These are phyloP conservation scores for Alternaria rosae DNA, from an alignment of 2,329 filamentous ascomycete genomes.

Conservation along the genomic window DNA sequence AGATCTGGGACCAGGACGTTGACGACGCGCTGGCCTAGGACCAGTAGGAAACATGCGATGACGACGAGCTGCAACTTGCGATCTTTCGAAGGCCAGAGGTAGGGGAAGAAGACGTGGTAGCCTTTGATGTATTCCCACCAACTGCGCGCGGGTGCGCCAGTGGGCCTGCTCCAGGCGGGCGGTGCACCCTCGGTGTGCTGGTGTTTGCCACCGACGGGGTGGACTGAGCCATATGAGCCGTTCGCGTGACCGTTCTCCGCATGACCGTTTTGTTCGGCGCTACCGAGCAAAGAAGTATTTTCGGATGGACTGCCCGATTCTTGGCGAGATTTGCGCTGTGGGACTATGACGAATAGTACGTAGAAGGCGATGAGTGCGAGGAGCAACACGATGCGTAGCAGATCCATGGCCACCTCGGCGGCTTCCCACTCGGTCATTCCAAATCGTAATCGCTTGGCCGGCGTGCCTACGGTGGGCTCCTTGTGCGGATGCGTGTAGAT, in stretches of 20 bases:
- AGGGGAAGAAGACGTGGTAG: slow-evolving; percentile 94
- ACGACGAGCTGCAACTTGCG: slow-evolving; percentile 78
- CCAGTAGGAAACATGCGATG: slow-evolving; percentile 79
- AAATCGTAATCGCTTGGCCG: slow-evolving; percentile 30
- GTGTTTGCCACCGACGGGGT: slow-evolving; percentile 52
- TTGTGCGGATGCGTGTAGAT: slow-evolving; percentile 74
- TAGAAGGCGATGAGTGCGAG: slow-evolving; percentile 68
- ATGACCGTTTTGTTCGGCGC: slow-evolving; percentile 54
- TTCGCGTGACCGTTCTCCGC: slow-evolving; percentile 59
- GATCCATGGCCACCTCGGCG: slow-evolving; percentile 70
- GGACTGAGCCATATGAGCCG: slow-evolving; percentile 62
- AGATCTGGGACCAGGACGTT: slow-evolving; percentile 87
- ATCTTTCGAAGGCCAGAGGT: slow-evolving; percentile 91
- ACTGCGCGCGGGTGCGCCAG: slow-evolving; percentile 82
- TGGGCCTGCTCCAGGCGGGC: slow-evolving; percentile 87
- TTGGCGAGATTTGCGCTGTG: slow-evolving; percentile 25
- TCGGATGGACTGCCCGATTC: slow-evolving; percentile 58
- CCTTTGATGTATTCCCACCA: slow-evolving; percentile 97
- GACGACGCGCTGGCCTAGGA: slow-evolving; percentile 80
- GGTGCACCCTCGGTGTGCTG: slow-evolving; percentile 65
- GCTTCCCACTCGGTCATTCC: slow-evolving; percentile 66
- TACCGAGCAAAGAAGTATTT: slow-evolving; percentile 67
- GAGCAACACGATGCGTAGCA: slow-evolving; percentile 73
- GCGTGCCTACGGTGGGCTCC: slow-evolving; percentile 61
- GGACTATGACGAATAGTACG: slow-evolving; percentile 58